Evolutionary conservation across 495 filamentous ascomycete genomes (phyloP), one percentile per base, ranked within the genome.

Genomic region (Glutinoglossum americanum): DNA sequence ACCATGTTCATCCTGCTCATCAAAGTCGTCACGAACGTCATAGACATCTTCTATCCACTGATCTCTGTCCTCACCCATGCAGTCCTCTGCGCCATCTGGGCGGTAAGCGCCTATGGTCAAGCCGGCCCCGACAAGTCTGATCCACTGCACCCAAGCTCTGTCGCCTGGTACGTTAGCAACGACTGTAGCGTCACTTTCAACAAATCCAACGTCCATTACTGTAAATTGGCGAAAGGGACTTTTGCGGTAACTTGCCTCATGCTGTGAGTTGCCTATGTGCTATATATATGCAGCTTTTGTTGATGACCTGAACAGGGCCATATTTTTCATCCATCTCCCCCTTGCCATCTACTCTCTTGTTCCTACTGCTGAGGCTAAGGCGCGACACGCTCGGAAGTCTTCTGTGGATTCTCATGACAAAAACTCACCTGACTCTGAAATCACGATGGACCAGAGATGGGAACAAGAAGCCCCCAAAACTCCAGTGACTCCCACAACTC

Each of bases 121-220:
- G 81, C 84, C 33, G 84, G 84, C 11, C 79, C 82, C 35, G 89
- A 96, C 65, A 83, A 77, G 66, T 83, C 80, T 44, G 88, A 96
- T 66, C 76, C 82, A 8, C 62, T 73, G 3, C 79, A 84, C 59
- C 80, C 77, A 7, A 81, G 85, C 60, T 71, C 73, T 7, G 77
- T 81, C 1, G 71, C 86, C 3, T 96, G 89, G 89, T 94, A 93
- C 64, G 80, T 96, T 62, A 78, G 80, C 39, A 84, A 86, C 65
- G 76, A 73, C 60, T 96, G 89, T 68, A 74, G 65, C 48, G 76
- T 88, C 13, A 84, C 84, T 0, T 68, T 66, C 23, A 66, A 73
- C 7, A 68, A 69, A 41, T 68, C 65, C 11, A 76, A 80, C 51
- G 69, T 78, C n/a, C 72, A 74, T 27, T 85, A 82, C 64, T 96